Evolutionary conservation across 1,139 yeast species (phyloP).

Genomic region (Sugiyamaella pinicola): DNA sequence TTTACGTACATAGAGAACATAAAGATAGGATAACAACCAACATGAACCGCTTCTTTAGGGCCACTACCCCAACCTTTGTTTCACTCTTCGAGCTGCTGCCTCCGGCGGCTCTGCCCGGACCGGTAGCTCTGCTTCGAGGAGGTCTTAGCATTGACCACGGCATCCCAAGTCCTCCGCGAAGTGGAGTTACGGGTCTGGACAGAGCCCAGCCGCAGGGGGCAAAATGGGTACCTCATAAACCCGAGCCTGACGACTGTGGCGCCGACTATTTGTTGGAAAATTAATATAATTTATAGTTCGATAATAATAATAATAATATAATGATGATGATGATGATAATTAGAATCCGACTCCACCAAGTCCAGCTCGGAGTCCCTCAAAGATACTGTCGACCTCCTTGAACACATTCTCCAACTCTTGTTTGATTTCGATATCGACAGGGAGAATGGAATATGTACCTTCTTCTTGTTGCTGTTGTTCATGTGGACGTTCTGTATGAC

Average conservation of each 20-base stretch:
- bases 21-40: background rate
- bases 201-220: too few relatives aligned
- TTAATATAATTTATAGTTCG: too few relatives aligned
- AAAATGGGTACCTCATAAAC: too few relatives aligned
- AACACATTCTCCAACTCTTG: slow-evolving; percentile 31
- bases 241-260: too few relatives aligned
- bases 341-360: slow-evolving; percentile 23
- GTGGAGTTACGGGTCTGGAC: too few relatives aligned
- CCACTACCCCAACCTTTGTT: too few relatives aligned
- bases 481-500: too few relatives aligned
- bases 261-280: too few relatives aligned
- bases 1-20: too few relatives aligned
- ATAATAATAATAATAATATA: slow-evolving; percentile 21
- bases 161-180: too few relatives aligned
- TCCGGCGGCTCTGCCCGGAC: slow-evolving; percentile 1
- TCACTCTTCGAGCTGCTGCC: background rate
- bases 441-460: slow-evolving; percentile 28
- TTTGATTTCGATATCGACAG: slow-evolving; percentile 32
- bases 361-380: slow-evolving; percentile 33
- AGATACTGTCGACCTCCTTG: slow-evolving; percentile 29
- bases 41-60: background rate
- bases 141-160: too few relatives aligned
- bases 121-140: background rate
- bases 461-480: slow-evolving; percentile 18
- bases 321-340: background rate